phyloP scores from a whole-genome alignment of 78 protist species.

The Paulinella micropora region DNA sequence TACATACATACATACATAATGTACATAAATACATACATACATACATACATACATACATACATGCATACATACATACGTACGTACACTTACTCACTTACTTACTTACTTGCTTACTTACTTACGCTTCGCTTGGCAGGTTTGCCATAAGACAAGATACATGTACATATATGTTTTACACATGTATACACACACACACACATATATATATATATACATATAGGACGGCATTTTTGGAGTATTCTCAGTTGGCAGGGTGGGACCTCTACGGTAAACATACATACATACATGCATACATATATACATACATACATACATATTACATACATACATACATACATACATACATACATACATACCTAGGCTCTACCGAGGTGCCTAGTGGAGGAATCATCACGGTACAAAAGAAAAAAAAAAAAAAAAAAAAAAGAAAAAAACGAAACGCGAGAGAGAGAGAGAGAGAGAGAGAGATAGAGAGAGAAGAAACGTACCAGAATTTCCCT shows the following conservation, averaged over 20 bases:
- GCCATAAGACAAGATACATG: neutral
- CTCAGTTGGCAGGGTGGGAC: neutral
- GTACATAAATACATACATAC: neutral
- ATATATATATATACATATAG: neutral
- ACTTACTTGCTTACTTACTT: neutral
- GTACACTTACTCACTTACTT: neutral
- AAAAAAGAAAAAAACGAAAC: too few relatives aligned
- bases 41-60: neutral
- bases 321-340: neutral
- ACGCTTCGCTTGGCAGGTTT: neutral
- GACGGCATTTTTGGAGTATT: too few relatives aligned
- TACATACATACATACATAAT: neutral
- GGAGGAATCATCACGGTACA: conserved; percentile 86
- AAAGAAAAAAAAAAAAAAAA: too few relatives aligned
- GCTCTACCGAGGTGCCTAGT: conserved; percentile 33
- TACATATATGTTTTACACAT: neutral
- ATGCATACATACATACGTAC: neutral
- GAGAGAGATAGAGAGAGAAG: too few relatives aligned
- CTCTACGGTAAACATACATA: conserved; percentile 5
- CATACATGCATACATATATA: neutral
- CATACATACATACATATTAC: neutral
- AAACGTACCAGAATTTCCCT: too few relatives aligned
- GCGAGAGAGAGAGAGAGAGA: too few relatives aligned
- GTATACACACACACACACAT: neutral
- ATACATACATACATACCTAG: neutral